Conservation (phyloP, 176 grass and related monocot species). For the Tuctoria greenei region DNA sequence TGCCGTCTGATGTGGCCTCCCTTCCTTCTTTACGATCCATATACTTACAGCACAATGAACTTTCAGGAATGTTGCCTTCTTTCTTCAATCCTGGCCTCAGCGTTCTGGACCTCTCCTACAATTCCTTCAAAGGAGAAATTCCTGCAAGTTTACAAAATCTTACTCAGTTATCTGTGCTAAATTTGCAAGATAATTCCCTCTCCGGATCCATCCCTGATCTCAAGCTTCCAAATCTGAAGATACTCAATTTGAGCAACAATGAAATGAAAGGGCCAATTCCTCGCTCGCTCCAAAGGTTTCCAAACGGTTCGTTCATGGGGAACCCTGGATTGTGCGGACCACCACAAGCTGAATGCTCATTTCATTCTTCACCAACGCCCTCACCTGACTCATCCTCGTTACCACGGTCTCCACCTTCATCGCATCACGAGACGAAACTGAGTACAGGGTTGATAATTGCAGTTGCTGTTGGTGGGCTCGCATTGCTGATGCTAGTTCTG, state of each 20-base stretch:
- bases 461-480: constrained; percentile 69
- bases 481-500: constrained; percentile 56
- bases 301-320: constrained; percentile 57
- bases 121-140: constrained; percentile 71
- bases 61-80: constrained; percentile 67
- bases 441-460: constrained; percentile 73
- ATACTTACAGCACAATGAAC: constrained; percentile 84
- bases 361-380: constrained; percentile 52
- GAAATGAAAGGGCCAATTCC: constrained; percentile 72
- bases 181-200: constrained; percentile 70
- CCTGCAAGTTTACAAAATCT: constrained; percentile 57
- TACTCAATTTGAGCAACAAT: constrained; percentile 84
- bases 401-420: not conserved
- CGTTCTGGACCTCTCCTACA: constrained; percentile 74
- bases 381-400: constrained; percentile 38
- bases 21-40: constrained; percentile 67
- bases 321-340: constrained; percentile 78
- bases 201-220: constrained; percentile 80
- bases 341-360: constrained; percentile 65
- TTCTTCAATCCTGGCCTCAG: constrained; percentile 51
- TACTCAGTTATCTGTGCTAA: constrained; percentile 57
- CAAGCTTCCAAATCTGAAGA: constrained; percentile 53
- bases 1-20: constrained; percentile 65
- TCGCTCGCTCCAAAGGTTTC: constrained; percentile 60
- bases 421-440: constrained; percentile 50